phyloP scores from a whole-genome alignment of 495 filamentous ascomycete genomes.

The Articulospora tetracladia region DNA sequence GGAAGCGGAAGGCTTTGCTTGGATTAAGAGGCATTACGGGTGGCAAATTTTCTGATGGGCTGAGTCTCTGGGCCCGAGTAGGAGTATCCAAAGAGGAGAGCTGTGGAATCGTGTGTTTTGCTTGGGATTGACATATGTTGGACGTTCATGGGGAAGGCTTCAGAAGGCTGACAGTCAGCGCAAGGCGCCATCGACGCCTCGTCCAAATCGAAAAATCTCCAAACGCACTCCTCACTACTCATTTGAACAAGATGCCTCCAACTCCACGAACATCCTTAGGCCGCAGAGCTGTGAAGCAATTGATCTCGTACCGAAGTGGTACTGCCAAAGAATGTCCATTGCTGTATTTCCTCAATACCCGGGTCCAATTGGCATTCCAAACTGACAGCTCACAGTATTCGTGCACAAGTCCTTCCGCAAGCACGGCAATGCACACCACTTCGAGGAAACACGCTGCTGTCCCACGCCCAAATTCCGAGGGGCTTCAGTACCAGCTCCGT shows the following conservation, averaged over 20 bases:
- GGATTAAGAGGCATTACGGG: neutral
- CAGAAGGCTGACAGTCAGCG: slow-evolving; percentile 2
- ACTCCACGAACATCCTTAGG: neutral
- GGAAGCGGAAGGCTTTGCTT: slow-evolving; percentile 17
- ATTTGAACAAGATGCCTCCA: neutral
- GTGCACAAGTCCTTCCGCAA: neutral
- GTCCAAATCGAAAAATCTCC: neutral
- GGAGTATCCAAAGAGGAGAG: slow-evolving; percentile 15
- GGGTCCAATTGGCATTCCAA: neutral
- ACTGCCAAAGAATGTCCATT: neutral
- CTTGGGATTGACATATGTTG: too few species aligned
- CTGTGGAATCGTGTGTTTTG: too few species aligned
- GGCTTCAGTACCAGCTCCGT: slow-evolving; percentile 25
- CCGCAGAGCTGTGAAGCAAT: neutral
- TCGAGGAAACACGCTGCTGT: neutral
- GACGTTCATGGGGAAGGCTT: too few species aligned
- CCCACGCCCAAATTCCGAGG: too few species aligned
- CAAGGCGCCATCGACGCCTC: neutral
- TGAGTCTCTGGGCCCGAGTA: neutral
- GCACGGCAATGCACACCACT: slow-evolving; percentile 6
- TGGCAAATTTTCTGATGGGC: neutral
- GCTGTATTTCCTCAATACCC: slow-evolving; percentile 3
- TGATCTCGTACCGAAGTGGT: neutral
- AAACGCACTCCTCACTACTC: neutral
- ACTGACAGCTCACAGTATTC: neutral